Base-by-base conservation (phyloP, 129 eudicot genomes). In the Arctium minus region DNA sequence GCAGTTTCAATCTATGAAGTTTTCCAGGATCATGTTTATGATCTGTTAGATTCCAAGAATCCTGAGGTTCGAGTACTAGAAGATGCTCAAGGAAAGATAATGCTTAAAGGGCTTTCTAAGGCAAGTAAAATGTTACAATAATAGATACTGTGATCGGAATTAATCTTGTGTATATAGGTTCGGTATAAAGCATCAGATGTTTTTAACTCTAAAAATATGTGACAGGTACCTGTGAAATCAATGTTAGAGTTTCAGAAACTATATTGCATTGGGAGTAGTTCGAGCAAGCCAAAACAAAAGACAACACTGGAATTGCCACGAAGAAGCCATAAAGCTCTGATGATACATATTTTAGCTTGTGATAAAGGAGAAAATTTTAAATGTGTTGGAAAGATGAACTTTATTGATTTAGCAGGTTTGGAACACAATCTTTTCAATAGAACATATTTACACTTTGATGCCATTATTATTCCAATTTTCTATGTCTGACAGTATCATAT, bases 391-490 rank as follows among this genome's bases (percentile, higher is more conserved):
- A 91, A 89, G 88, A 87, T 96, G 83, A 91, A 93, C 82, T 93
- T 96, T 74, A 91, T 96, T 79, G 99, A 96, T 82, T 82, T 96
- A 79, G 94, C 98, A 87, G 97, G 99, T 96, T 82, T 17, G 30
- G 29, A n/a, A 69, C 71, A 46, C 37, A 17, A 1, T 72, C 5
- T 36, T n/a, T 29, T 73, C 18, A 17, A 37, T 27, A 60, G 5
- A 9, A 53, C 29, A 15, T 36, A 27, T 72, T 72, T 80, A 2
- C 40, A 72, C 56, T 72, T 83, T 15, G 35, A 48, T 13, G 65
- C 7, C 15, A 32, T 39, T 60, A 12, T 10, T 40, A 75, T 68
- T 82, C 71, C 22, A 70, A 18, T 65, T 31, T 39, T 33, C 31
- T 80, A 38, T 80, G 7, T 2, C 8, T 70, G 17, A 81, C 39